Evolutionary conservation across 176 grass and related monocot genomes (phyloP).

Genomic region (Phoenix roebelenii): DNA sequence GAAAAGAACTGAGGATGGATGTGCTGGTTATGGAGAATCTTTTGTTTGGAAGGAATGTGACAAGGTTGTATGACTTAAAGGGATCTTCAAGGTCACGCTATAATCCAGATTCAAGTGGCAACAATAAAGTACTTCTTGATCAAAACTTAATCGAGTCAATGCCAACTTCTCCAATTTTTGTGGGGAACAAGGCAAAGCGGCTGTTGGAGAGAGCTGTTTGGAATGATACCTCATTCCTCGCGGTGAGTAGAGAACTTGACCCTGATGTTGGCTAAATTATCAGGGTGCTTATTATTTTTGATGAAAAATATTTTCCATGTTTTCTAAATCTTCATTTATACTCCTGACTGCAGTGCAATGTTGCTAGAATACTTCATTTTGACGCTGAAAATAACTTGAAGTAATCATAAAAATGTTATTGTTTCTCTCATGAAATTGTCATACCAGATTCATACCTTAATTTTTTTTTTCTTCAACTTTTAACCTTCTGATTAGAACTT

Average conservation of each 20-base stretch:
- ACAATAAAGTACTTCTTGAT: slow-evolving; percentile 93
- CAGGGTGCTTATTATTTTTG: no score
- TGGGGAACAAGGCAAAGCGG: slow-evolving; percentile 80
- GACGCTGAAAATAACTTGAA: no score
- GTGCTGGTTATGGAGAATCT: slow-evolving; percentile 99
- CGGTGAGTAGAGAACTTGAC: slow-evolving; percentile 46
- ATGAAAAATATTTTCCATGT: no score
- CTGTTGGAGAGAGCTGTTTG: slow-evolving; percentile 93
- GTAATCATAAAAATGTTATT: no score
- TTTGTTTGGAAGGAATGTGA: slow-evolving; percentile 67
- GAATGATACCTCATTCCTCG: slow-evolving; percentile 94
- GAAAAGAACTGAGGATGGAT: slow-evolving; percentile 88
- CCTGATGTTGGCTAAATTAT: no score
- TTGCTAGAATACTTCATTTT: no score
- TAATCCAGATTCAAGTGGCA: slow-evolving; percentile 83
- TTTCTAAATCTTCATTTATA: no score
- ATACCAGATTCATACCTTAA: no score
- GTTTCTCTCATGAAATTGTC: no score
- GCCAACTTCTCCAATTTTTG: slow-evolving; percentile 98
- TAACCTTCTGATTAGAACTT: no score
- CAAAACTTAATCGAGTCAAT: slow-evolving; percentile 91
- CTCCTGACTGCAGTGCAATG: no score
- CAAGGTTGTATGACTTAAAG: slow-evolving; percentile 90
- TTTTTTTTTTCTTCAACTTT: no score
- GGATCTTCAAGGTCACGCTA: slow-evolving; percentile 92